Conservation (phyloP, 78 protist genomes). For the Dictyostelium purpureum region DNA sequence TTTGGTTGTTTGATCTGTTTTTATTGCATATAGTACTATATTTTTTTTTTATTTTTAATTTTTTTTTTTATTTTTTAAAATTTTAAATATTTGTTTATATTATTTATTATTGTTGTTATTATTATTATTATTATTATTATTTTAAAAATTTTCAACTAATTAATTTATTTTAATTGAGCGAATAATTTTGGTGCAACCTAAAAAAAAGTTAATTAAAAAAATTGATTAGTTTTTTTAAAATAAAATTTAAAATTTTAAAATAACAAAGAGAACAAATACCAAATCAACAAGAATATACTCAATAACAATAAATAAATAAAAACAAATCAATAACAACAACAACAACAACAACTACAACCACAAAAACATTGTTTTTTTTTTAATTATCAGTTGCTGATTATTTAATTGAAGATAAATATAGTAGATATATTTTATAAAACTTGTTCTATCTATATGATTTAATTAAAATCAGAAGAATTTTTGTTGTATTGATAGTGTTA, state of each 20-base stretch:
- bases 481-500: too few species aligned
- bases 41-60: neutral
- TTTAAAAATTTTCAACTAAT: neutral
- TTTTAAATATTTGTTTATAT: neutral
- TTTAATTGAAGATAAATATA: too few species aligned
- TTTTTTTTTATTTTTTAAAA: neutral
- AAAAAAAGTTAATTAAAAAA: constrained; percentile 10
- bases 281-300: too few species aligned
- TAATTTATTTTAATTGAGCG: constrained; percentile 19
- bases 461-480: too few species aligned
- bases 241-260: neutral
- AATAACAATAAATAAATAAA: neutral
- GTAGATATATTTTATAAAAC: too few species aligned
- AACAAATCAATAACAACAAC: neutral
- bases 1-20: neutral
- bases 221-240: neutral
- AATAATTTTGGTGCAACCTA: constrained; percentile 55
- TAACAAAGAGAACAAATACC: neutral
- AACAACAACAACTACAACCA: neutral
- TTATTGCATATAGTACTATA: too few species aligned
- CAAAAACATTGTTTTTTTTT: neutral
- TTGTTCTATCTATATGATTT: too few species aligned
- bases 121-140: neutral
- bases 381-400: too few species aligned
- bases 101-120: neutral